A percentile compares a stretch with the other conserved stretches of the same genome.
phyloP scores from a whole-genome alignment of 2,329 filamentous ascomycete genomes.

The Diaporthe sp. region DNA sequence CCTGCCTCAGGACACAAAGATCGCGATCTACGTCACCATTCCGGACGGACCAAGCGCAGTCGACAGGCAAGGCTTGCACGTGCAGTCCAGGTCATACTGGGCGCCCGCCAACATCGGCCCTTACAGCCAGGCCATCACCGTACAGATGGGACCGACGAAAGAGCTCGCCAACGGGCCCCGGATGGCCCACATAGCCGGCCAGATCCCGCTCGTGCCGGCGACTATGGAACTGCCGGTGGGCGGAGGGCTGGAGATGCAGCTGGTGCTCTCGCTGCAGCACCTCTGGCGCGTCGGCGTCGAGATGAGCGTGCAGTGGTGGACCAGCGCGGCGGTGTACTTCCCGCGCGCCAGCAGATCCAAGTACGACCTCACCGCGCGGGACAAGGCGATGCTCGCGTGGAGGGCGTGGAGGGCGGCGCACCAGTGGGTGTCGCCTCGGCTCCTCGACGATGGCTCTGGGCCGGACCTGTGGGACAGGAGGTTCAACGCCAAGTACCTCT shows the following conservation, averaged over 20 bases:
- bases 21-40: conserved; percentile 67
- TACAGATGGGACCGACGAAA: conserved; percentile 45
- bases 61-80: conserved; percentile 77
- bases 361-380: conserved; percentile 32
- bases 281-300: conserved; percentile 84
- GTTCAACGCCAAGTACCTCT: conserved; percentile 64
- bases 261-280: conserved; percentile 84
- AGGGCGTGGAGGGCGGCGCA: conserved; percentile 61
- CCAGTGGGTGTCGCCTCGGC: conserved; percentile 39
- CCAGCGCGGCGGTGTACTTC: conserved; percentile 80
- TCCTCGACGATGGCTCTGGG: conserved; percentile 44
- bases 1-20: conserved; percentile 69
- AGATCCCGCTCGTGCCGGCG: conserved; percentile 87
- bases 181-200: conserved; percentile 80
- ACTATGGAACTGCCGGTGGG: conserved; percentile 72
- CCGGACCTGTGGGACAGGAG: conserved; percentile 77
- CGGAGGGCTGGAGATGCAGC: conserved; percentile 63
- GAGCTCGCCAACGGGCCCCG: conserved; percentile 40
- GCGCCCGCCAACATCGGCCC: conserved; percentile 97
- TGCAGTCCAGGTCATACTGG: conserved; percentile 96
- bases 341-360: conserved; percentile 48
- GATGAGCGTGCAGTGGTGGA: conserved; percentile 79
- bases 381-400: conserved; percentile 54
- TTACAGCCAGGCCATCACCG: conserved; percentile 87
- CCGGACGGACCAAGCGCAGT: conserved; percentile 40